A percentile compares a stretch with the other conserved stretches of the same genome.
Evolutionary conservation across 805 yeast genomes (phyloP).

Genomic region (Schizosaccharomyces osmophilus): DNA sequence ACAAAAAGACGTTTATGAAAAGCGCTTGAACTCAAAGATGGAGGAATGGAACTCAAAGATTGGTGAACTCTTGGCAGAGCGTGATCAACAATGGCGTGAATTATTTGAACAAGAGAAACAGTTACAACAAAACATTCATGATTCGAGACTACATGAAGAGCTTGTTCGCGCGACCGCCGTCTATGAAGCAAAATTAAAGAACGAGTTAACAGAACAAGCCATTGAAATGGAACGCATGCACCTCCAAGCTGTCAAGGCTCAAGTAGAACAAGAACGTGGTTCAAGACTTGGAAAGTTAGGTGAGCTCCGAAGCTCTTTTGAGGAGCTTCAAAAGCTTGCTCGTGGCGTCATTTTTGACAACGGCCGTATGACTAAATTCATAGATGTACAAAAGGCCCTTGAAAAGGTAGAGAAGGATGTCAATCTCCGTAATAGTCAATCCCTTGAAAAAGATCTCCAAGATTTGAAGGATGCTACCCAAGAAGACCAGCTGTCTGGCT

Average conservation of each 20-base stretch:
- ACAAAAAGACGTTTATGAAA: background rate
- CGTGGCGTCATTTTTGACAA: background rate
- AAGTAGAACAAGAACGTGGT: constrained; percentile 49
- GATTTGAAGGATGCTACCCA: background rate
- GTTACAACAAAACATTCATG: constrained; percentile 30
- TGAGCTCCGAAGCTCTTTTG: constrained; percentile 21
- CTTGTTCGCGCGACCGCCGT: constrained; percentile 45
- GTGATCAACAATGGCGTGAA: constrained; percentile 28
- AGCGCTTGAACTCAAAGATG: background rate
- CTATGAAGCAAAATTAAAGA: constrained; percentile 41
- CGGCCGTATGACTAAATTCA: background rate
- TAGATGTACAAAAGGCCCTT: background rate
- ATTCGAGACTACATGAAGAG: constrained; percentile 7
- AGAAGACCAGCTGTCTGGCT: background rate
- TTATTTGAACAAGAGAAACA: constrained; percentile 25
- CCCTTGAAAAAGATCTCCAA: too few species aligned
- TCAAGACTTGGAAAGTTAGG: constrained; percentile 51
- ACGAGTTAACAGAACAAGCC: constrained; percentile 36
- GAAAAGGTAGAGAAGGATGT: background rate
- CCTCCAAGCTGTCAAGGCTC: background rate
- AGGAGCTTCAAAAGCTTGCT: background rate
- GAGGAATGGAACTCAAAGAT: constrained; percentile 28
- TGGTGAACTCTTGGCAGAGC: constrained; percentile 15
- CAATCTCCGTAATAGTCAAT: background rate
- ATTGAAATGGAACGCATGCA: constrained; percentile 14